phyloP scores from a whole-genome alignment of 2,329 filamentous ascomycete genomes.

The Aspergillus udagawae region DNA sequence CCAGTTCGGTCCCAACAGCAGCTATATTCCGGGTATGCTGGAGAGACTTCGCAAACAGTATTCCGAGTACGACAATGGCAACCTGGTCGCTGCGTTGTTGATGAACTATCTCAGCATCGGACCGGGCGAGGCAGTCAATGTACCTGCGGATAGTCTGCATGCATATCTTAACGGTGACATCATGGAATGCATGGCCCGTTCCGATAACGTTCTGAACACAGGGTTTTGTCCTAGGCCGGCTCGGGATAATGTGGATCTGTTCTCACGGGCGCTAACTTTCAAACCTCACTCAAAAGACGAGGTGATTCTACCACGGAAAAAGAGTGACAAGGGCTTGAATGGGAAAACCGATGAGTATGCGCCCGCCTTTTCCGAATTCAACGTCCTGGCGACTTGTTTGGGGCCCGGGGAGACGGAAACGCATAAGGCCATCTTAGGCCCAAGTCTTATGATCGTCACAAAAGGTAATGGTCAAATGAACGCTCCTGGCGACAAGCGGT shows the following conservation, averaged over 20 bases:
- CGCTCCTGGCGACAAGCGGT: slow-evolving; percentile 47
- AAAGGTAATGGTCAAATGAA: slow-evolving; percentile 56
- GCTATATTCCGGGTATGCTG: slow-evolving; percentile 61
- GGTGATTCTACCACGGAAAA: slow-evolving; percentile 50
- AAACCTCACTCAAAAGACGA: slow-evolving; percentile 56
- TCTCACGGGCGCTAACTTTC: slow-evolving; percentile 62
- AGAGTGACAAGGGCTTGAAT: slow-evolving; percentile 50
- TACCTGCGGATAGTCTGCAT: slow-evolving; percentile 70
- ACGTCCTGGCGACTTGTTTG: slow-evolving; percentile 61
- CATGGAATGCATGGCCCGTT: slow-evolving; percentile 73
- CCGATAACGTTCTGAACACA: slow-evolving; percentile 69
- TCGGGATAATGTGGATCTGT: slow-evolving; percentile 61
- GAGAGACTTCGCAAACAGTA: slow-evolving; percentile 64
- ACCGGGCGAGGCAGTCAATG: slow-evolving; percentile 64
- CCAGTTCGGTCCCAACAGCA: slow-evolving; percentile 47
- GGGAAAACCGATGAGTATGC: slow-evolving; percentile 62
- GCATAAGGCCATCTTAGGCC: slow-evolving; percentile 54
- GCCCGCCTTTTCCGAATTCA: slow-evolving; percentile 69
- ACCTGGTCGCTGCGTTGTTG: slow-evolving; percentile 63
- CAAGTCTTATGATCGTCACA: slow-evolving; percentile 61
- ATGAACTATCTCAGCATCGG: slow-evolving; percentile 70
- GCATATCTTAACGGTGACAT: slow-evolving; percentile 71
- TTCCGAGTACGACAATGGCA: slow-evolving; percentile 59
- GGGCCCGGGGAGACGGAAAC: slow-evolving; percentile 55
- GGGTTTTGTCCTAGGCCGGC: slow-evolving; percentile 68